These are phyloP conservation scores for Eimeria tenella DNA, from an alignment of 169 alveolate species.

Conservation along the genomic window DNA sequence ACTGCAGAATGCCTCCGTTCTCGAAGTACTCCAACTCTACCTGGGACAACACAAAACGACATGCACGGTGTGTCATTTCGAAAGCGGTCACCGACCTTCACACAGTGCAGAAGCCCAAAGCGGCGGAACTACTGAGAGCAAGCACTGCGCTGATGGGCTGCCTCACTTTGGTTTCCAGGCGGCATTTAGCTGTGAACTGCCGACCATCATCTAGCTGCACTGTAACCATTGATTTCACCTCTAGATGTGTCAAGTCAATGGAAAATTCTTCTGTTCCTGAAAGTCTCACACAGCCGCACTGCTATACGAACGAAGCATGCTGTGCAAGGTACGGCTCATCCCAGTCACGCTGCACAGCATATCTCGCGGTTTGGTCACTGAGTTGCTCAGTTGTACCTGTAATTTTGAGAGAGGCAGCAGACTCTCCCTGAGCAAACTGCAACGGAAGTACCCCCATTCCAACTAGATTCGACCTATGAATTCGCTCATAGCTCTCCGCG, in stretches of 20 bases:
- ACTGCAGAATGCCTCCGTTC: slow-evolving; percentile 94
- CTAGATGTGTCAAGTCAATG: slow-evolving; percentile 68
- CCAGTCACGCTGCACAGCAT: neutral
- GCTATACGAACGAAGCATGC: neutral
- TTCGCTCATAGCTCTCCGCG: slow-evolving; percentile 97
- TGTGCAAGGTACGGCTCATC: neutral
- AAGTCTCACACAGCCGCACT: neutral
- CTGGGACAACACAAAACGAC: neutral
- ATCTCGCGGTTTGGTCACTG: neutral
- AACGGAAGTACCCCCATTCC: slow-evolving; percentile 98
- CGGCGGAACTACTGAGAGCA: neutral
- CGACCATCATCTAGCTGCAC: slow-evolving; percentile 78
- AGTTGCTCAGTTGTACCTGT: slow-evolving; percentile 85
- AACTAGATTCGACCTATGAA: slow-evolving; percentile 96
- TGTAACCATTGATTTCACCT: slow-evolving; percentile 56
- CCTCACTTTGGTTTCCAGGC: slow-evolving; percentile 85
- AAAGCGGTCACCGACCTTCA: neutral
- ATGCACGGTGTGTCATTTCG: neutral
- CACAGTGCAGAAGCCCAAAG: neutral
- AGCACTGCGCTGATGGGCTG: neutral
- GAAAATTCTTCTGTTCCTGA: slow-evolving; percentile 74
- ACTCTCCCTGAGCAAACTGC: slow-evolving; percentile 93
- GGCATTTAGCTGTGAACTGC: slow-evolving; percentile 81
- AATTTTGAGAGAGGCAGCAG: slow-evolving; percentile 92
- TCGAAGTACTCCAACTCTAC: slow-evolving; percentile 92